Evolutionary conservation across 257 asterid genomes (phyloP).

Genomic region (Hygrophila difformis): DNA sequence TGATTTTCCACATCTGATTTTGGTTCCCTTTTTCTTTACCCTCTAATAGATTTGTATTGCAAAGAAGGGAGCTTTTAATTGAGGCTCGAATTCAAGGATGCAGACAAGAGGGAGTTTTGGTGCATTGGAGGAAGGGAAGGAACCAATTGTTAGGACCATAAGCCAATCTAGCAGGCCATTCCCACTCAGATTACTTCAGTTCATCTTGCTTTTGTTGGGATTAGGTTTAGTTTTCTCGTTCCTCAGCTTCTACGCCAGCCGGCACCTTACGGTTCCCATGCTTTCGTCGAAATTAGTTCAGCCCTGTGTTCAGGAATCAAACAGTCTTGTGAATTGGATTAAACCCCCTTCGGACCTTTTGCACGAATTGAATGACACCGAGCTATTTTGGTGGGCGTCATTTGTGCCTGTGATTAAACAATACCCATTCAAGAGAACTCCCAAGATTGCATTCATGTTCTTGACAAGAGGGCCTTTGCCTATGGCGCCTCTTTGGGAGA

Average conservation of each 20-base stretch:
- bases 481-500: constrained; percentile 85
- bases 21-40: constrained; percentile 1
- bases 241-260: constrained; percentile 49
- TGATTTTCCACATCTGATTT: constrained; percentile 6
- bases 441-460: constrained; percentile 92
- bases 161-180: constrained; percentile 45
- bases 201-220: constrained; percentile 60
- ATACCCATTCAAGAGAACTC: constrained; percentile 65
- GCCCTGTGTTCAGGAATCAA: constrained; percentile 37
- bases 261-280: constrained; percentile 29
- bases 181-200: constrained; percentile 61
- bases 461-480: constrained; percentile 87
- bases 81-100: constrained; percentile 29
- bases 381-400: constrained; percentile 81
- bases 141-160: constrained; percentile 23
- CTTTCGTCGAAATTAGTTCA: constrained; percentile 28
- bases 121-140: constrained; percentile 66
- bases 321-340: constrained; percentile 40
- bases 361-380: constrained; percentile 67
- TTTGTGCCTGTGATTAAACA: constrained; percentile 41
- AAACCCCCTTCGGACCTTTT: constrained; percentile 39
- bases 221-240: constrained; percentile 53
- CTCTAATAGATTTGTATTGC: constrained; percentile 16
- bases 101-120: constrained; percentile 62
- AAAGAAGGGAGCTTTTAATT: neutral